These are phyloP conservation scores for Candida caryicola DNA, from an alignment of 805 yeast species.

Conservation along the genomic window DNA sequence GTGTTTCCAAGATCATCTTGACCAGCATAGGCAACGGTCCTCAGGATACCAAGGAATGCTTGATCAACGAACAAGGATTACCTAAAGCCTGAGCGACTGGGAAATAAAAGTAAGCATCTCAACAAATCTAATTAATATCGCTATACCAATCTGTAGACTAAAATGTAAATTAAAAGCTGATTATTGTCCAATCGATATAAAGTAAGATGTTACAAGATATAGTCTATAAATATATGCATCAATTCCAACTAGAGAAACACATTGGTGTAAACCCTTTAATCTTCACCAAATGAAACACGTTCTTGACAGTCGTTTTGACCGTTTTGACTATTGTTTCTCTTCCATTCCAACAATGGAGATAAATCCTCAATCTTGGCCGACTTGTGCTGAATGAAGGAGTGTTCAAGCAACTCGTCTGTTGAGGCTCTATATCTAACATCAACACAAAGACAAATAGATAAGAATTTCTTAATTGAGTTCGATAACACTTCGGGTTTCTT, in stretches of 20 bases:
- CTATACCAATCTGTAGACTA: not conserved
- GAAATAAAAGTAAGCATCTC: not conserved
- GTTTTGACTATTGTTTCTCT: slow-evolving; percentile 15
- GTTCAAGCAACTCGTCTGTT: slow-evolving; percentile 82
- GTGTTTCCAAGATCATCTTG: slow-evolving; percentile 79
- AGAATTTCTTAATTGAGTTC: slow-evolving; percentile 75
- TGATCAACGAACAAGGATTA: slow-evolving; percentile 58
- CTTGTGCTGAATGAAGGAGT: slow-evolving; percentile 60
- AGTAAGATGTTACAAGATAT: not conserved
- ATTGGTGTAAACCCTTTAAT: not conserved
- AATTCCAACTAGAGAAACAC: not conserved
- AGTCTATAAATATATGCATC: not conserved
- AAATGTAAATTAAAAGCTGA: too few relatives aligned
- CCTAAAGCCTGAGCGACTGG: slow-evolving; percentile 40
- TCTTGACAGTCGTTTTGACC: slow-evolving; percentile 2
- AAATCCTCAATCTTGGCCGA: slow-evolving; percentile 61
- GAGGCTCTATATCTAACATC: slow-evolving; percentile 90
- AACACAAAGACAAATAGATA: slow-evolving; percentile 89
- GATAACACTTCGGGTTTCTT: slow-evolving; percentile 68
- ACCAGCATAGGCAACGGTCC: slow-evolving; percentile 92
- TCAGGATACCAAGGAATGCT: slow-evolving; percentile 50
- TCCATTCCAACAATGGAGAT: slow-evolving; percentile 57
- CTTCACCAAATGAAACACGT: not conserved
- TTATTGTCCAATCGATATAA: not conserved
- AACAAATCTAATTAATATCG: not conserved